Evolutionary conservation across 306 rosid genomes (phyloP).

Genomic region (Fragaria nilgerrensis): DNA sequence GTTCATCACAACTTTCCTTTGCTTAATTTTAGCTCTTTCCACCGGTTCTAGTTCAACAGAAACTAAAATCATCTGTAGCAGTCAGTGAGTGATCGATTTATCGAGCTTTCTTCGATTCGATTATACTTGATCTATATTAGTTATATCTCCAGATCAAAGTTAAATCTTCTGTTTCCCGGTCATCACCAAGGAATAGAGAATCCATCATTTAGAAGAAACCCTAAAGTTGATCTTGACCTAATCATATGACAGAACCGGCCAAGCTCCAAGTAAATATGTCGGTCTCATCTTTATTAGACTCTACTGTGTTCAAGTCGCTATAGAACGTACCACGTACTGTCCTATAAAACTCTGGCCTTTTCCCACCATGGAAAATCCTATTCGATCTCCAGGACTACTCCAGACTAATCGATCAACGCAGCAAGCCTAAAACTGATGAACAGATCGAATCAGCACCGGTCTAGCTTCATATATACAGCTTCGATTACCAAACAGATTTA

Average conservation of each 20-base stretch:
- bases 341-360: background rate
- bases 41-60: background rate
- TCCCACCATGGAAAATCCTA: background rate
- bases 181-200: background rate
- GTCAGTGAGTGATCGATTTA: background rate
- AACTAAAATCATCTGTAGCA: background rate
- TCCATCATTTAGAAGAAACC: background rate
- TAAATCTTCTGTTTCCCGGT: background rate
- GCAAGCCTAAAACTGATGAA: background rate
- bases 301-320: background rate
- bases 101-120: background rate
- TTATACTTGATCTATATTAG: background rate
- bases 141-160: background rate
- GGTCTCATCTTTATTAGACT: background rate
- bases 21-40: background rate
- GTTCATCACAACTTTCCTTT: background rate
- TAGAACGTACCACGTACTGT: background rate
- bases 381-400: background rate
- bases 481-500: background rate
- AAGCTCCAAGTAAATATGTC: background rate
- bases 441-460: background rate
- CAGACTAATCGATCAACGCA: background rate
- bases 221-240: slow-evolving; percentile 2
- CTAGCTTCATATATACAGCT: background rate
- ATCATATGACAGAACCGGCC: slow-evolving; percentile 2